phyloP scores from a whole-genome alignment of 305 asterid genomes.

The Fraxinus ornus region DNA sequence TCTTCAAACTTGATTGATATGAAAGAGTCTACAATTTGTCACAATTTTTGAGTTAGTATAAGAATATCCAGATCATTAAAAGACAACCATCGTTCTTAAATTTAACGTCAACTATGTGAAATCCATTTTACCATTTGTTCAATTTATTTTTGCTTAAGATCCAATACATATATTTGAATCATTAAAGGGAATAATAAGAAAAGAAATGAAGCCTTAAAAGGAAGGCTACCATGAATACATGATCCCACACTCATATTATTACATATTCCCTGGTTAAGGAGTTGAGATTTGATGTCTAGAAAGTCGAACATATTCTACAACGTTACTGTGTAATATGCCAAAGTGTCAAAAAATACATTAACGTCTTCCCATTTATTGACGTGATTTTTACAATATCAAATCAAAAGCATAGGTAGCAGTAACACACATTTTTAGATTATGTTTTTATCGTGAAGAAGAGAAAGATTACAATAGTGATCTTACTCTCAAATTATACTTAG shows the following conservation, averaged over 20 bases:
- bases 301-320: background rate
- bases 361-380: background rate
- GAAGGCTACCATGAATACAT: background rate
- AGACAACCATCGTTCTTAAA: no score
- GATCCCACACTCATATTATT: background rate
- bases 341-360: background rate
- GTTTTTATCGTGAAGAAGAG: no score
- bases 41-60: background rate
- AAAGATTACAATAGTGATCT: no score
- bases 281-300: background rate
- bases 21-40: conserved; percentile 33
- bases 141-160: background rate
- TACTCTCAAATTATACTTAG: no score
- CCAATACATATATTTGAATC: background rate
- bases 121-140: background rate
- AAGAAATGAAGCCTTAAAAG: background rate
- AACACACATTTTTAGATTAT: background rate
- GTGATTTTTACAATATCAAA: no score
- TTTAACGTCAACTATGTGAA: no score
- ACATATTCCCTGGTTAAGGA: no score
- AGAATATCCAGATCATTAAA: no score
- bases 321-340: background rate
- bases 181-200: background rate
- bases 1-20: conserved; percentile 48
- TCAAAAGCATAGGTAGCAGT: background rate